Conservation (phyloP, 257 asterid genomes). For the Nyctanthes arbortristis region DNA sequence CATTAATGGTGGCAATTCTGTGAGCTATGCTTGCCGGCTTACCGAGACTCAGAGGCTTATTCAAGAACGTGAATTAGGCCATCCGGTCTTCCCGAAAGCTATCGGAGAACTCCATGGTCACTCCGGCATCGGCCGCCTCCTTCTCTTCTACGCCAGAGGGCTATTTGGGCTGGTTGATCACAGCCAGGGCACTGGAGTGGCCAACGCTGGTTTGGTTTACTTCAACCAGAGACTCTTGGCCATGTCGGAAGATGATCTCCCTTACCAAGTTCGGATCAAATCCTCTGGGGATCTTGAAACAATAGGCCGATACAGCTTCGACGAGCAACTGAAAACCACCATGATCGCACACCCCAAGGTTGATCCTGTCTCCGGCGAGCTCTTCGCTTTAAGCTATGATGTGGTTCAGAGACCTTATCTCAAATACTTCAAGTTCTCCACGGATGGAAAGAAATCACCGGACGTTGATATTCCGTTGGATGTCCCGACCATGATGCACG, state of each 20-base stretch:
- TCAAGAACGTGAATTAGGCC: conserved; percentile 45
- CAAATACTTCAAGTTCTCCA: conserved; percentile 45
- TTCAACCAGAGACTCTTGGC: conserved; percentile 55
- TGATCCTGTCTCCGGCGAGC: conserved; percentile 59
- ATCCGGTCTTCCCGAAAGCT: conserved; percentile 54
- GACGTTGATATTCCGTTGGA: conserved; percentile 44
- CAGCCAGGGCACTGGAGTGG: conserved; percentile 41
- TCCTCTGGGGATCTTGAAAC: conserved; percentile 49
- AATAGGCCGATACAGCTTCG: conserved; percentile 43
- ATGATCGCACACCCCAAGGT: conserved; percentile 64
- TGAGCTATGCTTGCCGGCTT: conserved; percentile 59
- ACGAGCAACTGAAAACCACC: conserved; percentile 41
- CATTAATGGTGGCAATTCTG: conserved; percentile 28
- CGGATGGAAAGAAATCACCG: conserved; percentile 38
- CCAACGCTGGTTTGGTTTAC: conserved; percentile 51
- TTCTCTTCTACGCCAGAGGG: conserved; percentile 42
- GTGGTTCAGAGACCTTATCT: conserved; percentile 42
- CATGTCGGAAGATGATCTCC: conserved; percentile 67
- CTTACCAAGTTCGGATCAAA: conserved; percentile 37
- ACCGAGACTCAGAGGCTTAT: conserved; percentile 48
- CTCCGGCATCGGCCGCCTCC: conserved; percentile 57
- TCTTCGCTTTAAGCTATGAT: conserved; percentile 47
- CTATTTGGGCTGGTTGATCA: conserved; percentile 34
- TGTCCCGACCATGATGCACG: conserved; percentile 61
- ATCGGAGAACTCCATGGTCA: conserved; percentile 68